A percentile compares a stretch with the other conserved stretches of the same genome.
Conservation (phyloP, 2,329 filamentous ascomycete genomes). For the Rhynchosporium agropyri region DNA sequence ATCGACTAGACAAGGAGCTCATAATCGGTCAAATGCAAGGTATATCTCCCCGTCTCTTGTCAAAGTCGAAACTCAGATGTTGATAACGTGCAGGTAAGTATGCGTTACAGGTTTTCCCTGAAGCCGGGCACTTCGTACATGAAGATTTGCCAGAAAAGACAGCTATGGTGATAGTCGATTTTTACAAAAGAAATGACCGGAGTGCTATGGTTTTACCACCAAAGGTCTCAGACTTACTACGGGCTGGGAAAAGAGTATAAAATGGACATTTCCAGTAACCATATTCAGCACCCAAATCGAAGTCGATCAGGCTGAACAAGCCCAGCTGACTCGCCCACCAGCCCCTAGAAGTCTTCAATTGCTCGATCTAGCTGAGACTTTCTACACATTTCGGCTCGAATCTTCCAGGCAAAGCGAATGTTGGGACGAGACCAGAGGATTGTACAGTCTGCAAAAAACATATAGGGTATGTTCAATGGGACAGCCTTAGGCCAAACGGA, state of each 20-base stretch:
- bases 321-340: too few species aligned
- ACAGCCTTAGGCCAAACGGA: too few species aligned
- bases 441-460: too few species aligned
- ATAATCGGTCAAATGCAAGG: slow-evolving; percentile 98
- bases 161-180: slow-evolving; percentile 82
- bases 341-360: too few species aligned
- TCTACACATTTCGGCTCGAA: too few species aligned
- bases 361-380: too few species aligned
- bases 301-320: too few species aligned
- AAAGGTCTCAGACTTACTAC: slow-evolving; percentile 79
- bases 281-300: too few species aligned
- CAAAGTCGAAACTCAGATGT: slow-evolving; percentile 11
- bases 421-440: too few species aligned
- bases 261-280: background rate
- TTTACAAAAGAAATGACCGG: slow-evolving; percentile 88
- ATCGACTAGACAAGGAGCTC: slow-evolving; percentile 85
- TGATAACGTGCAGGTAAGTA: slow-evolving; percentile 70
- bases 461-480: too few species aligned
- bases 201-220: slow-evolving; percentile 83
- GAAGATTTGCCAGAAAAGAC: slow-evolving; percentile 93
- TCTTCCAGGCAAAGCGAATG: too few species aligned
- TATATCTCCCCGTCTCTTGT: slow-evolving; percentile 43
- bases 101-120: slow-evolving; percentile 89
- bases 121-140: slow-evolving; percentile 95
- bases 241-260: slow-evolving; percentile 60